Conservation (phyloP, 108 stramenopile genomes). For the Nannochloropsis granulata region DNA sequence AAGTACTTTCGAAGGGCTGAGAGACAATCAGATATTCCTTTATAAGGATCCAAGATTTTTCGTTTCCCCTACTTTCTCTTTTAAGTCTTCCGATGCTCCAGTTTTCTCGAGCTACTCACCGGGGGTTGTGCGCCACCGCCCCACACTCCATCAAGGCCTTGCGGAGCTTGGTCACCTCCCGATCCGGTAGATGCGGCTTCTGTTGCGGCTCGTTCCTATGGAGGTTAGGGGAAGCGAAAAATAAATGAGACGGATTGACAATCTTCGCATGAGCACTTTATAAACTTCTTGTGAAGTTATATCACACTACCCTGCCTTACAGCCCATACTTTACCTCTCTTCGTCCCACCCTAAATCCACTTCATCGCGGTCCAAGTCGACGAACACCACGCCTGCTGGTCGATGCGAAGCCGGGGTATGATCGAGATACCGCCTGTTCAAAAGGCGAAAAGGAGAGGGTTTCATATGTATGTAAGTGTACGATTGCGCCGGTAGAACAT, state of each 20-base stretch:
- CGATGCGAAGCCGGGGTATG: slow-evolving; percentile 24
- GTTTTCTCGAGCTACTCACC: slow-evolving; percentile 35
- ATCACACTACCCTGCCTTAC: not conserved
- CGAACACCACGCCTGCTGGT: slow-evolving; percentile 53
- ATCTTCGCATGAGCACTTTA: not conserved
- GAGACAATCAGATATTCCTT: slow-evolving; percentile 28
- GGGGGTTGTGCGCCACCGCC: slow-evolving; percentile 35
- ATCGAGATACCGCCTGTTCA: slow-evolving; percentile 40
- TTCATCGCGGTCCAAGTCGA: slow-evolving; percentile 58
- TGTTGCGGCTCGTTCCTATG: slow-evolving; percentile 11
- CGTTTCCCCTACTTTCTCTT: slow-evolving; percentile 11
- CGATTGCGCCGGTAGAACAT: no score
- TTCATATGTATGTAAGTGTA: no score
- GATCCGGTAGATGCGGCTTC: slow-evolving; percentile 46
- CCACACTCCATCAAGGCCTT: slow-evolving; percentile 43
- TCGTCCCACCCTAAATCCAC: slow-evolving; percentile 53
- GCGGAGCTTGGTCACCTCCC: slow-evolving; percentile 48
- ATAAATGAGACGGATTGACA: not conserved
- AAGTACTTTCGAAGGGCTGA: not conserved
- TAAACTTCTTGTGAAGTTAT: not conserved
- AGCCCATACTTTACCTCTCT: no score
- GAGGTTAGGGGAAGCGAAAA: not conserved
- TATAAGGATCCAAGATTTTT: not conserved
- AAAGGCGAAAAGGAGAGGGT: no score
- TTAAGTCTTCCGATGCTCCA: not conserved